Conservation (phyloP, 2,329 filamentous ascomycete genomes). For the Myriosclerotinia duriaeana region DNA sequence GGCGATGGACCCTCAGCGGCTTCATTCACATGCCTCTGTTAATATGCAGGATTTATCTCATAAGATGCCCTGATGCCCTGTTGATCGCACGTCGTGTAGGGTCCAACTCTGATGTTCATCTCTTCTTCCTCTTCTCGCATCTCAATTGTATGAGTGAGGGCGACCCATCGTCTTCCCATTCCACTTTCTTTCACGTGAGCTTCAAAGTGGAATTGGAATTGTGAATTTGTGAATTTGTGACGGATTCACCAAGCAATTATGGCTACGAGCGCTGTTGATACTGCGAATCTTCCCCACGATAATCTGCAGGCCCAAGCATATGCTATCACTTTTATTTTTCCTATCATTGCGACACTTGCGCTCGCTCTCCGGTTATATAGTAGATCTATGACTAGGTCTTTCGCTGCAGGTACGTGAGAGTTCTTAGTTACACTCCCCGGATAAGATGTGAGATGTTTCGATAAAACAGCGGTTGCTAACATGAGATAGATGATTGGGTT, state of each 20-base stretch:
- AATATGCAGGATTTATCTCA: neutral
- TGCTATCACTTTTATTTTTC: neutral
- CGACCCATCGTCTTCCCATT: neutral
- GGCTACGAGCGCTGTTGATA: neutral
- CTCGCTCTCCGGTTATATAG: slow-evolving; percentile 6
- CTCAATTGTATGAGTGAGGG: neutral
- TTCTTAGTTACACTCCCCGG: slow-evolving; percentile 42
- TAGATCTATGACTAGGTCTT: slow-evolving; percentile 15
- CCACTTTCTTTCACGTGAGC: neutral
- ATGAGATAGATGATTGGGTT: slow-evolving; percentile 9
- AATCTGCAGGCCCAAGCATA: neutral
- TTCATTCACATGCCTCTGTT: neutral
- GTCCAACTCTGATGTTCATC: slow-evolving; percentile 7
- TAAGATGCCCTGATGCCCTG: neutral
- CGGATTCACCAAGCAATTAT: neutral
- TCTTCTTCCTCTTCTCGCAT: neutral
- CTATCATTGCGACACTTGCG: slow-evolving; percentile 14
- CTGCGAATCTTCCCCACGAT: slow-evolving; percentile 14
- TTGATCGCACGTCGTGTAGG: neutral
- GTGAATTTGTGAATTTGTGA: neutral
- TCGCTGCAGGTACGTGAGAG: slow-evolving; percentile 6
- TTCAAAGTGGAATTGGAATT: neutral
- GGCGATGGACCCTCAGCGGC: neutral
- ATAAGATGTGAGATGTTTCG: neutral
- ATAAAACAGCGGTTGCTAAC: neutral